Base-by-base conservation (phyloP, 1,284 basidiomycete genomes). In the Leccinum subspadiceum region DNA sequence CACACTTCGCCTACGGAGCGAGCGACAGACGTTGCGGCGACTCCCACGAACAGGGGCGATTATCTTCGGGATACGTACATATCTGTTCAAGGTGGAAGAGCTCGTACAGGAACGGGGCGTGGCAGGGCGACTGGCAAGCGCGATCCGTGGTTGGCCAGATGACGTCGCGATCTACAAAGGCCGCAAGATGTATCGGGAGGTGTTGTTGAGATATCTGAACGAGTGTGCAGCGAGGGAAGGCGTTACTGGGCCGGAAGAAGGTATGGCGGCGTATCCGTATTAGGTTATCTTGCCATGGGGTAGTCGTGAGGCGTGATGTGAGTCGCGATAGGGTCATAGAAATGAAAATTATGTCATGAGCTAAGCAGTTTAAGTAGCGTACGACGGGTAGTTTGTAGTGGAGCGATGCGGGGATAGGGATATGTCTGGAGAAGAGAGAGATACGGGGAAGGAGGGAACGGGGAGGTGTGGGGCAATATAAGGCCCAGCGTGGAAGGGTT, bases 61-160 rank as follows among this genome's bases (percentile, higher is more conserved):
- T 41, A 75, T 88, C 20, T 93, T 93, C 70, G 88, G 86, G 53
- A 87, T 92, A 65, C 79, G 89, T 29, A 89, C 87, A 48, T 90
- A 92, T 71, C 63, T 89, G 60, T 82, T 82, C 44, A 82, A 82
- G 15, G 70, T 92, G 15, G 78, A 77, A 31, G 78, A 81, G 51
- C 71, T 92, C 2, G 83, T 75, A 20, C 66, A 77, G 58, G 90
- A 92, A 69, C 76, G 76, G 6, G 89, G 86, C 0, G 82, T 87
- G n/a, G 83, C 87, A 0, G 86, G 81, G 39, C 77, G 90, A 39
- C 71, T 92, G 68, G 89, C 85, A 5, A 83, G 81, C 57, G 87
- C 89, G 5, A 75, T 92, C 46, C 72, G 84, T 60, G 83, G 82
- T 65, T 91, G 89, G 88, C 82, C 85, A 4, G 79, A 79, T 22